phyloP scores from a whole-genome alignment of 495 filamentous ascomycete genomes.

The Penicillium manginii region DNA sequence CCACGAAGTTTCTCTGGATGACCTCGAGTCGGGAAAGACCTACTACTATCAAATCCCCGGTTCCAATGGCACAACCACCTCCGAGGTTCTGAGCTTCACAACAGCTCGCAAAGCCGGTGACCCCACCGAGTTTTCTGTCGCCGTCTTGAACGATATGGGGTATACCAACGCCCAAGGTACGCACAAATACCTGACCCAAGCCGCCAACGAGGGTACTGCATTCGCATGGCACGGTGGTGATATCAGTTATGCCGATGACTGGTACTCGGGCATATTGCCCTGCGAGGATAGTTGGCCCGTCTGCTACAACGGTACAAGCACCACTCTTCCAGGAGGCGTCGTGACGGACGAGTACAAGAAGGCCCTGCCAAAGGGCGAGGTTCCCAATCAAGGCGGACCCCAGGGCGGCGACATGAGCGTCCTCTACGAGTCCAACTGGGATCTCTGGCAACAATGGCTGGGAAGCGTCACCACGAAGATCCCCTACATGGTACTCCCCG shows the following conservation, averaged over 20 bases:
- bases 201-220: slow-evolving; percentile 40
- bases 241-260: slow-evolving; percentile 53
- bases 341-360: slow-evolving; percentile 40
- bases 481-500: slow-evolving; percentile 53
- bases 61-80: slow-evolving; percentile 49
- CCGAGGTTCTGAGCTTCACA: slow-evolving; percentile 44
- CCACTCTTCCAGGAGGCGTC: slow-evolving; percentile 39
- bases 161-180: slow-evolving; percentile 55
- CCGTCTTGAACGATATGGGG: slow-evolving; percentile 53
- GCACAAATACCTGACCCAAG: slow-evolving; percentile 42
- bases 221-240: slow-evolving; percentile 59
- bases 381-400: slow-evolving; percentile 51
- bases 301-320: slow-evolving; percentile 56
- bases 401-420: slow-evolving; percentile 54
- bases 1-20: slow-evolving; percentile 45
- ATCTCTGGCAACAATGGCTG: slow-evolving; percentile 54
- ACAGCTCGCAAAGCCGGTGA: slow-evolving; percentile 47
- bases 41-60: slow-evolving; percentile 52
- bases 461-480: slow-evolving; percentile 41
- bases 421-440: slow-evolving; percentile 54
- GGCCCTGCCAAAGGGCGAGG: slow-evolving; percentile 51
- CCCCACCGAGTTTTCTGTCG: slow-evolving; percentile 32
- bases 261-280: slow-evolving; percentile 54
- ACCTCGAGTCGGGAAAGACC: slow-evolving; percentile 43
- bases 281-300: slow-evolving; percentile 54